A percentile compares a stretch with the other conserved stretches of the same genome.
These are phyloP conservation scores for Cutaneotrichosporon cavernicola DNA, from an alignment of 1,284 basidiomycete genomes.

Conservation along the genomic window DNA sequence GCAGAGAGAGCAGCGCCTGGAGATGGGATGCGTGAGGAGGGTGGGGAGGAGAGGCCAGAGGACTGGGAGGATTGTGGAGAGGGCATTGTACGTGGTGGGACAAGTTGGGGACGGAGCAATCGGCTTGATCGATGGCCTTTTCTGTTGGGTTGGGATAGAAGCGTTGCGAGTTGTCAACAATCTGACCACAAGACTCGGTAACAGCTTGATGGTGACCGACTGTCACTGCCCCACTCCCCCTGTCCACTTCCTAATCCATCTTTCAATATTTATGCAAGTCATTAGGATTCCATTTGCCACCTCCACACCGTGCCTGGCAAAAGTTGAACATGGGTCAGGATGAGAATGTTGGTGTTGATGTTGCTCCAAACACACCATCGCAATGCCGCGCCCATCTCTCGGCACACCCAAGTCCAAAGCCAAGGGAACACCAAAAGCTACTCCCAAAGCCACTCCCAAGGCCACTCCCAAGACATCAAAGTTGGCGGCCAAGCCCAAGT, in stretches of 20 bases:
- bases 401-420: constrained; percentile 4
- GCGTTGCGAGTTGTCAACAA: too few relatives aligned
- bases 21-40: not conserved
- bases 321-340: not conserved
- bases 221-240: too few relatives aligned
- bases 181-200: too few relatives aligned
- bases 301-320: constrained; percentile 3
- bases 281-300: not conserved
- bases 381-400: constrained; percentile 11
- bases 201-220: too few relatives aligned
- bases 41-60: constrained; percentile 5
- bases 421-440: not conserved
- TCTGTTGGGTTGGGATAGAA: too few relatives aligned
- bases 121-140: too few relatives aligned
- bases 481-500: not conserved
- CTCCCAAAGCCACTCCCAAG: constrained; percentile 1
- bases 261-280: not conserved
- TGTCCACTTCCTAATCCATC: not conserved
- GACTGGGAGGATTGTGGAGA: not conserved
- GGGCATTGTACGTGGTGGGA: constrained; percentile 1
- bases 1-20: not conserved
- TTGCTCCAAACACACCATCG: not conserved
- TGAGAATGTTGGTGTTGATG: not conserved
- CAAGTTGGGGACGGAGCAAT: not conserved
- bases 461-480: not conserved